These are phyloP conservation scores for Vaccinium corymbosum DNA, from an alignment of 148 eudicot species.

Conservation along the genomic window DNA sequence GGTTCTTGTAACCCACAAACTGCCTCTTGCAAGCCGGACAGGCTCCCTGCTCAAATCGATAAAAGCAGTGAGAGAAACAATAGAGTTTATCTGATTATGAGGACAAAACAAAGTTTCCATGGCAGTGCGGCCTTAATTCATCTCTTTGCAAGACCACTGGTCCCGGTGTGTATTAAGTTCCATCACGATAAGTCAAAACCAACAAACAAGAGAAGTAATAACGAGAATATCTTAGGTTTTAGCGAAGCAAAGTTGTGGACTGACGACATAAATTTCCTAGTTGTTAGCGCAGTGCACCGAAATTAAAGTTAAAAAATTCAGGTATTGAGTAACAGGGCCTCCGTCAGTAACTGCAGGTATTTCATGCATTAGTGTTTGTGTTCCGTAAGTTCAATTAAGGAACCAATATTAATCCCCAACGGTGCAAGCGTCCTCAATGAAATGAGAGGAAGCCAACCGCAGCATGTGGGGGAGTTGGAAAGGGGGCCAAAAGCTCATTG, in stretches of 20 bases:
- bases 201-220: background rate
- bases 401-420: slow-evolving; percentile 3
- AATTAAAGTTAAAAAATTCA: background rate
- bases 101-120: background rate
- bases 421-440: background rate
- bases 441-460: background rate
- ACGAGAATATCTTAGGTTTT: background rate
- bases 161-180: background rate
- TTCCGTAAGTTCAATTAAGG: background rate
- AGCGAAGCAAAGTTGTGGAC: background rate
- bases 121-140: background rate
- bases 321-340: background rate
- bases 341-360: background rate
- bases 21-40: slow-evolving; percentile 94
- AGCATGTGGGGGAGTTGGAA: background rate
- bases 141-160: background rate
- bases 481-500: slow-evolving; percentile 1
- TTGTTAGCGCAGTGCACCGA: background rate
- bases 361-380: background rate
- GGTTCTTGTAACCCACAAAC: slow-evolving; percentile 67
- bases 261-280: background rate
- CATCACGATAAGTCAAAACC: background rate
- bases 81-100: background rate
- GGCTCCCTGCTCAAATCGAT: slow-evolving; percentile 55
- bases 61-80: background rate